Base-by-base conservation (phyloP, 192 early-diverging fungal genomes). In the Linnemannia exigua region DNA sequence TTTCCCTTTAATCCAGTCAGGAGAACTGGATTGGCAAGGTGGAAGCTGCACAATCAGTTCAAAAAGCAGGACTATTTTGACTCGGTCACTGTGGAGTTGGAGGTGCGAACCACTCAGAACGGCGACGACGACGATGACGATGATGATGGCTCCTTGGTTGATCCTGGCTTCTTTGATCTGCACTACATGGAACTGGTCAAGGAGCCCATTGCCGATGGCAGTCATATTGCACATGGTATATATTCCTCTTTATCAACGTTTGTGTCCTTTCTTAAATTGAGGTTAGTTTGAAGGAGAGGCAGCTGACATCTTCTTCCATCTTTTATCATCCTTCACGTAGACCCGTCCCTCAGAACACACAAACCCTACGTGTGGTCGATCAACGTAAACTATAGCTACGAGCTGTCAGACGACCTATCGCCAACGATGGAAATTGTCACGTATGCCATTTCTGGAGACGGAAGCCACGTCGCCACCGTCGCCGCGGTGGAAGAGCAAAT, bases 111-210 rank as follows among this genome's bases (percentile, higher is more conserved):
- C 12, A 63, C 25, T 25, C 58, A 63, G 58, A 14, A 31, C 58
- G 25, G 25, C 25, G 25, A 61, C 19, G 48, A 50, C 16, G 51
- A 54, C 22, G 54, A 31, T 9, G 58, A 63, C 58, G 12, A 31
- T 3, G 58, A 63, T 25, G 12, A 63, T 11, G 28, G 15, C 28
- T 63, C 25, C 11, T 15, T 31, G 14, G 28, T 31, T 12, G 58
- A 63, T 31, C 58, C 28, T 15, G 58, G 58, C 15, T 31, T 14
- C 28, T 63, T 63, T 31, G 58, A 63, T n/a, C 14, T 63, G 58
- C 58, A 63, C 14, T 63, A 63, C 58, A 63, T 63, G 25, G 58
- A 63, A 25, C 14, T 63, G 58, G 58, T 63, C 28, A 63, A 63
- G 58, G 58, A 63, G 58, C 58, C 58, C 58, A 63, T 63, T 31